These are phyloP conservation scores for Syzygium oleosum DNA, from an alignment of 345 rosid species.

Conservation along the genomic window DNA sequence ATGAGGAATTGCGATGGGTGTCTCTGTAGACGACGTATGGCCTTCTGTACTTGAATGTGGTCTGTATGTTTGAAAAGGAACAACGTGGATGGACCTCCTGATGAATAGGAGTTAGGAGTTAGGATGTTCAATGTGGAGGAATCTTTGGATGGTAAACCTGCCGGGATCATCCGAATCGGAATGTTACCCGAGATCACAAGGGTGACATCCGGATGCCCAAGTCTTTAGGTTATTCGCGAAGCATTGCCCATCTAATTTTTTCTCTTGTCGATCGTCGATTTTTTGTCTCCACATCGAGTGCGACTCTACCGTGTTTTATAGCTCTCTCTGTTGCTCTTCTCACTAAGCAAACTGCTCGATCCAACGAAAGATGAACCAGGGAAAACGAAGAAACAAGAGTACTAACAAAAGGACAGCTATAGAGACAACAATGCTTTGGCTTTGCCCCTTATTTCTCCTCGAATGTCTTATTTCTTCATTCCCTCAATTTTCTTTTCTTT, in stretches of 20 bases:
- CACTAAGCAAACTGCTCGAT: too few species aligned
- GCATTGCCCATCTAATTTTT: neutral
- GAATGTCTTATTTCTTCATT: neutral
- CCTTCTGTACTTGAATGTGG: neutral
- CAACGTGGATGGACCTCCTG: too few species aligned
- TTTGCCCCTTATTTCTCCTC: neutral
- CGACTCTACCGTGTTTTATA: too few species aligned
- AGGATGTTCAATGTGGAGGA: neutral
- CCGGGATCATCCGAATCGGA: neutral
- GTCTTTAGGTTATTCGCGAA: neutral
- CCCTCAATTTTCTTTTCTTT: neutral
- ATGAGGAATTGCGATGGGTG: neutral
- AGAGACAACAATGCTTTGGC: neutral
- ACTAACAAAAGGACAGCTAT: neutral
- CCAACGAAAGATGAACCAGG: too few species aligned
- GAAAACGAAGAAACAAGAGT: too few species aligned
- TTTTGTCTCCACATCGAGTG: too few species aligned
- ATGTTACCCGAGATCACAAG: neutral
- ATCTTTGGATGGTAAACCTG: neutral
- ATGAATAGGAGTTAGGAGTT: neutral
- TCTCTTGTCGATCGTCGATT: too few species aligned
- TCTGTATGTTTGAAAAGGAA: too few species aligned
- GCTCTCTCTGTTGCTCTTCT: too few species aligned
- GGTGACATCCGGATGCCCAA: neutral
- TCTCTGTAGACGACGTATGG: neutral